Conservation (phyloP, 768 basidiomycete genomes). For the Termitomyces sp. region DNA sequence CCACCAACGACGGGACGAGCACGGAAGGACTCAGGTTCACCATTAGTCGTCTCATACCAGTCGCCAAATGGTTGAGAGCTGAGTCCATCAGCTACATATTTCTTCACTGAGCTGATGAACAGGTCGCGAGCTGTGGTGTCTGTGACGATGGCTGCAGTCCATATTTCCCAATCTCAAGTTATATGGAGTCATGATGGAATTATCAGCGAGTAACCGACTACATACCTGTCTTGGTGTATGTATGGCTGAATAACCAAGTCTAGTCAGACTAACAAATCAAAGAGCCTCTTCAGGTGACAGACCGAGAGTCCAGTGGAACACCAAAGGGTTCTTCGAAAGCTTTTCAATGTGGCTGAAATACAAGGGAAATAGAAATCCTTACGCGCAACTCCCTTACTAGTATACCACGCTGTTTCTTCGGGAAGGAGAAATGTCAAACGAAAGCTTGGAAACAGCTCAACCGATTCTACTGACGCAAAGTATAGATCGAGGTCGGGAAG, state of each 20-base stretch:
- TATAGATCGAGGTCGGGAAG: conserved; percentile 46
- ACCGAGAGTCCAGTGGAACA: conserved; percentile 47
- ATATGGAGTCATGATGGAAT: not conserved
- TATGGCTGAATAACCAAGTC: conserved; percentile 28
- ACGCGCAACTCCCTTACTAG: conserved; percentile 41
- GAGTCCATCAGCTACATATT: conserved; percentile 44
- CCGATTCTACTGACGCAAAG: conserved; percentile 35
- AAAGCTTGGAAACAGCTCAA: not conserved
- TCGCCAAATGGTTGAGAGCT: conserved; percentile 40
- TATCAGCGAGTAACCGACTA: not conserved
- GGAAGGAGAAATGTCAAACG: not conserved
- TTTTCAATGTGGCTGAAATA: not conserved
- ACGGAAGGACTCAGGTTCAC: conserved; percentile 42
- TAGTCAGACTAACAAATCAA: not conserved
- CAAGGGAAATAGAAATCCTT: conserved; percentile 11
- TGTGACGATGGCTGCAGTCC: conserved; percentile 52
- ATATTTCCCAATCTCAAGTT: conserved; percentile 54
- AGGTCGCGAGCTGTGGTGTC: conserved; percentile 42
- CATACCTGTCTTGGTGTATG: conserved; percentile 53
- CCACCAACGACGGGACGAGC: conserved; percentile 59
- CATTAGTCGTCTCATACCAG: conserved; percentile 55
- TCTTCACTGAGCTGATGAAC: conserved; percentile 46
- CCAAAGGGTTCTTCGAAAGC: conserved; percentile 34
- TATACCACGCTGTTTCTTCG: conserved; percentile 50
- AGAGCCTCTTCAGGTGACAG: conserved; percentile 3